phyloP scores from a whole-genome alignment of 2,329 filamentous ascomycete species.

The Cadophora sp. region DNA sequence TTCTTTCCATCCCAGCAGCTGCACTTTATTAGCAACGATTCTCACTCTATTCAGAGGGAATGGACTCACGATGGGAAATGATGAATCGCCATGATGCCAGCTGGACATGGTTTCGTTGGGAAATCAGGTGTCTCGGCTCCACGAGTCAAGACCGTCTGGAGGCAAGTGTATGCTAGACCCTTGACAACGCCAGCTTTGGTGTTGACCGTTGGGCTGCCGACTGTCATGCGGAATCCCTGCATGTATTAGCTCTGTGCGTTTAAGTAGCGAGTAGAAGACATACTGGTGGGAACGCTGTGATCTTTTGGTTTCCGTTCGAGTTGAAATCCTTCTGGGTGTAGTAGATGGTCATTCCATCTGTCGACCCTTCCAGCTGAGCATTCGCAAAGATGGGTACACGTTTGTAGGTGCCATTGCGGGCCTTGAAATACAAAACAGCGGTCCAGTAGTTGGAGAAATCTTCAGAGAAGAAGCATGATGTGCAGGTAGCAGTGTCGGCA shows the following conservation, averaged over 20 bases:
- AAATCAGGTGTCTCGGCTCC: conserved; percentile 22
- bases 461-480: conserved; percentile 33
- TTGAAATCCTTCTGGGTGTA: conserved; percentile 22
- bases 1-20: conserved; percentile 38
- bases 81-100: conserved; percentile 45
- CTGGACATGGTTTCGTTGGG: conserved; percentile 38
- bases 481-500: conserved; percentile 24
- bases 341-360: conserved; percentile 32
- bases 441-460: conserved; percentile 42
- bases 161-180: conserved; percentile 12
- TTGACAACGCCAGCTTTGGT: conserved; percentile 20
- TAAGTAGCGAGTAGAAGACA: background rate
- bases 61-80: conserved; percentile 40
- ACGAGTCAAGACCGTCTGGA: conserved; percentile 7
- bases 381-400: conserved; percentile 27
- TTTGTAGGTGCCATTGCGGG: conserved; percentile 30
- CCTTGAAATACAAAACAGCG: conserved; percentile 36
- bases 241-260: background rate
- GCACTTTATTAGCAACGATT: conserved; percentile 5
- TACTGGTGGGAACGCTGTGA: conserved; percentile 29
- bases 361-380: conserved; percentile 20
- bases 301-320: conserved; percentile 17
- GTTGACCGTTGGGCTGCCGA: conserved; percentile 28
- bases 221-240: conserved; percentile 33
- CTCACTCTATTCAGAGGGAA: background rate